Base-by-base conservation (phyloP, 1,284 basidiomycete species). In the Kalmanozyma brasiliensis region DNA sequence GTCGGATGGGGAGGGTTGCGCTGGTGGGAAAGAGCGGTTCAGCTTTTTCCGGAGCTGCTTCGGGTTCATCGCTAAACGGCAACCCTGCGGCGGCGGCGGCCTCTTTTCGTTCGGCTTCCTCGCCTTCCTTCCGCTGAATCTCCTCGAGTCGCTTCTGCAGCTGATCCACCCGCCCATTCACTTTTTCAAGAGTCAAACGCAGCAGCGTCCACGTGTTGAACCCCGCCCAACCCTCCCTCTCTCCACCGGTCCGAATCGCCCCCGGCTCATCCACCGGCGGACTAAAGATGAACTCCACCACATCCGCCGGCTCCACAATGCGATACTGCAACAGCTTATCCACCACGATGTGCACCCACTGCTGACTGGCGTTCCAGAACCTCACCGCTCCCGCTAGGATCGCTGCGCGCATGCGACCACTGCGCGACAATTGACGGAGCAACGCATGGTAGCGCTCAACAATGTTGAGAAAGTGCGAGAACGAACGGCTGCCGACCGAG, bases 301-400 rank as follows among this genome's bases (percentile, higher is more conserved):
- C 90, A 78, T 98, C 94, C 14, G 89, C 88, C 0, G 94, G 93
- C 78, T 98, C 94, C 26, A 98, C 90, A 56, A 98, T 91, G 78
- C 96, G 92, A 83, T 99, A 99, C 83, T 98, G 95, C 87, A 98
- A 91, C 64, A 98, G 85, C 84, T 99, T 99, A 86, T 98, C 96
- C 66, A 95, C 89, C 6, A 97, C 94, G 76, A 98, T 82, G 20
- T 61, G 38, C 7, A 77, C 43, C 80, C 80, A 82, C 56, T 82
- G 79, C 14, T 73, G 84, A 91, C 96, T 20, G 84, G 82, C 1
- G 86, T 87, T 7, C 91, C 88, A 17, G 89, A 88, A 43, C 85
- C 86, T 22, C 93, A 87, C 71, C 92, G 88, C 68, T 90, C 89
- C 32, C 83, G 85, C 74, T 89, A 91, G 33, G 89, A 89, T 63